Percentiles rank a stretch among this genome's conserved stretches.
Conservation (phyloP, 2,329 filamentous ascomycete genomes). For the Septoria linicola region DNA sequence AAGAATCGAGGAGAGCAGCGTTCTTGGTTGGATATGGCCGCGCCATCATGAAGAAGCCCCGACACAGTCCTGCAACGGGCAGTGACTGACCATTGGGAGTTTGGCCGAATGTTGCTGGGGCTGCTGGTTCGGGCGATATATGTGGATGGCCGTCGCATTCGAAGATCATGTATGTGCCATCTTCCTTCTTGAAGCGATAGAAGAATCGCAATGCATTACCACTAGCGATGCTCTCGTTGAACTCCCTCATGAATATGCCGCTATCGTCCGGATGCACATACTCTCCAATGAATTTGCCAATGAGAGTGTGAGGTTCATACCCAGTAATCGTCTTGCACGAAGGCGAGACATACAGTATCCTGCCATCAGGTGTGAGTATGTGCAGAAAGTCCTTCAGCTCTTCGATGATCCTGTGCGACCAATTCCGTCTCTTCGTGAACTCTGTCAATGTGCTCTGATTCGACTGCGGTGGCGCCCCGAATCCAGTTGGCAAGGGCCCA, state of each 20-base stretch:
- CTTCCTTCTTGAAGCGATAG: slow-evolving; percentile 76
- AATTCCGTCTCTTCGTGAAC: slow-evolving; percentile 68
- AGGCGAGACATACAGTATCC: slow-evolving; percentile 81
- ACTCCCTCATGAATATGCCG: slow-evolving; percentile 77
- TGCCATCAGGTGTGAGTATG: slow-evolving; percentile 80
- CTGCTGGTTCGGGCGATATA: slow-evolving; percentile 66
- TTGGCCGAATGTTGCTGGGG: slow-evolving; percentile 24
- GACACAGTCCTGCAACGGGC: slow-evolving; percentile 67
- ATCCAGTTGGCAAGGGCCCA: slow-evolving; percentile 57
- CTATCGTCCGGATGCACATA: slow-evolving; percentile 84
- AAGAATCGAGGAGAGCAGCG: slow-evolving; percentile 80
- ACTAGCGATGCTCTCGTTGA: slow-evolving; percentile 83
- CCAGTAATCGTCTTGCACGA: slow-evolving; percentile 74
- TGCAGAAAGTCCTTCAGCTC: slow-evolving; percentile 87
- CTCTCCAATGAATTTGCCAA: slow-evolving; percentile 74
- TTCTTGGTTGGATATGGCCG: slow-evolving; percentile 88
- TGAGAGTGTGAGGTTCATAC: slow-evolving; percentile 67
- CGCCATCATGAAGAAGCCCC: slow-evolving; percentile 91
- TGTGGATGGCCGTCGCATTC: slow-evolving; percentile 93
- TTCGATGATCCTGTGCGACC: slow-evolving; percentile 85
- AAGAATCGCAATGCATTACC: slow-evolving; percentile 80
- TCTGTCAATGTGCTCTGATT: slow-evolving; percentile 60
- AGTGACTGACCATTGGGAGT: slow-evolving; percentile 23
- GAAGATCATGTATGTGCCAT: slow-evolving; percentile 74
- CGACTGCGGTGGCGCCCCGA: slow-evolving; percentile 47